phyloP scores from a whole-genome alignment of 352 stramenopile species.

The Globisporangium canariense region DNA sequence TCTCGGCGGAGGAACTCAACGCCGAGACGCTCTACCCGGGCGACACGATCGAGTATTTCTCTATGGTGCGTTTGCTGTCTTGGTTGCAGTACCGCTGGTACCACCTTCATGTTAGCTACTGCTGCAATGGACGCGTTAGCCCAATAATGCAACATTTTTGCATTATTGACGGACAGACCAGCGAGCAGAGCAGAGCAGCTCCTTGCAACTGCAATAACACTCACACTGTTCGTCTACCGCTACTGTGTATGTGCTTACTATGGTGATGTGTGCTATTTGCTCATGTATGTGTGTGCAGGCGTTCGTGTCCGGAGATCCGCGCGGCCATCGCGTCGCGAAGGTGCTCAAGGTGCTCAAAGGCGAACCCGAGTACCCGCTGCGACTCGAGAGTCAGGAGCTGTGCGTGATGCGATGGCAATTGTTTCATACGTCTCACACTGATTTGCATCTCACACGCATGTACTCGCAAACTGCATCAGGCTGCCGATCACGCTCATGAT shows the following conservation, averaged over 20 bases:
- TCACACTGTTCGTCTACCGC: no score
- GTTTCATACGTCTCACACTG: neutral
- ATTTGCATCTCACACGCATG: neutral
- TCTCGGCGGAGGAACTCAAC: conserved; percentile 53
- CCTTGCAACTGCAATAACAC: no score
- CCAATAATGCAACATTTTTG: neutral
- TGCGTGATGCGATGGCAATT: conserved; percentile 19
- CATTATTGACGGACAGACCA: neutral
- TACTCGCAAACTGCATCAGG: conserved; percentile 19
- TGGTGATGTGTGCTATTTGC: neutral
- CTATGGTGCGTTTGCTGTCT: conserved; percentile 35
- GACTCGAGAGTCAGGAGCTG: conserved; percentile 70
- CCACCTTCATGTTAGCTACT: no score
- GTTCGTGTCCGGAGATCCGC: conserved; percentile 65
- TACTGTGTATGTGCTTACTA: neutral
- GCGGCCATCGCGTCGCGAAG: conserved; percentile 61
- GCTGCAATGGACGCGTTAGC: neutral
- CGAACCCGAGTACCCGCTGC: conserved; percentile 54
- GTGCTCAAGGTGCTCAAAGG: conserved; percentile 43
- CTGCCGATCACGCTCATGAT: conserved; percentile 68
- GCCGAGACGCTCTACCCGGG: conserved; percentile 60
- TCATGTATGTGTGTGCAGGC: conserved; percentile 24
- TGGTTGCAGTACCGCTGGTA: neutral
- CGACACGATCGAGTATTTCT: conserved; percentile 80
- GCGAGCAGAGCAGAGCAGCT: no score